phyloP scores from a whole-genome alignment of 306 rosid species.

The Dryas drummondii region DNA sequence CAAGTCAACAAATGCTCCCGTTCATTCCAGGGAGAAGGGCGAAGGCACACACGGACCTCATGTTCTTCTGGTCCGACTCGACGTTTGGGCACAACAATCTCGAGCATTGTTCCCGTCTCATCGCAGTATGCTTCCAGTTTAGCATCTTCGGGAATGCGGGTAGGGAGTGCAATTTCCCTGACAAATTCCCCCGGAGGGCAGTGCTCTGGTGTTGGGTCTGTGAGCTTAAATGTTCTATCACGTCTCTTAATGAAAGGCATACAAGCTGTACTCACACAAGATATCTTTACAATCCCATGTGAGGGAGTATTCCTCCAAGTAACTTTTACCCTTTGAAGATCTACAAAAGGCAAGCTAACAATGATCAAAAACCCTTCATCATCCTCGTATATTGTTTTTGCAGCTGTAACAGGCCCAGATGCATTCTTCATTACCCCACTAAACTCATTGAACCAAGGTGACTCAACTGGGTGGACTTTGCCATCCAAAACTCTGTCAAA shows the following conservation, averaged over 20 bases:
- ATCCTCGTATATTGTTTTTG: constrained; percentile 61
- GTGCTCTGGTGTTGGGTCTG: constrained; percentile 60
- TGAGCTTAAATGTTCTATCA: constrained; percentile 62
- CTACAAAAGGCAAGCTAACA: constrained; percentile 56
- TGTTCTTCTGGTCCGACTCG: constrained; percentile 58
- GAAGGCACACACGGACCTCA: constrained; percentile 60
- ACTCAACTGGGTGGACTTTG: constrained; percentile 41
- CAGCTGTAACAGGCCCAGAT: constrained; percentile 56
- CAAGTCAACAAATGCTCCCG: constrained; percentile 54
- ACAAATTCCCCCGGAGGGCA: constrained; percentile 63
- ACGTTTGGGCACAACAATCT: constrained; percentile 58
- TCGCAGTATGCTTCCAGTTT: constrained; percentile 62
- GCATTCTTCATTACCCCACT: constrained; percentile 53
- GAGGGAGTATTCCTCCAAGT: constrained; percentile 61
- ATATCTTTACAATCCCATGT: constrained; percentile 55
- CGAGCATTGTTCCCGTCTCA: constrained; percentile 59
- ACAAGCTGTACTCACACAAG: constrained; percentile 56
- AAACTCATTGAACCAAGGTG: constrained; percentile 50
- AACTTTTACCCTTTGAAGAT: constrained; percentile 59
- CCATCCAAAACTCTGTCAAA: constrained; percentile 37
- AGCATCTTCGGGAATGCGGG: constrained; percentile 63
- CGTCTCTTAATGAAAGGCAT: constrained; percentile 50
- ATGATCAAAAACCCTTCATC: constrained; percentile 56
- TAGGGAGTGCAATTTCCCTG: constrained; percentile 57
- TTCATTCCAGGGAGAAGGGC: constrained; percentile 52